Percentiles rank a stretch among this genome's conserved stretches.
phyloP scores from a whole-genome alignment of 2,329 filamentous ascomycete species.

The Fusarium devonianum region DNA sequence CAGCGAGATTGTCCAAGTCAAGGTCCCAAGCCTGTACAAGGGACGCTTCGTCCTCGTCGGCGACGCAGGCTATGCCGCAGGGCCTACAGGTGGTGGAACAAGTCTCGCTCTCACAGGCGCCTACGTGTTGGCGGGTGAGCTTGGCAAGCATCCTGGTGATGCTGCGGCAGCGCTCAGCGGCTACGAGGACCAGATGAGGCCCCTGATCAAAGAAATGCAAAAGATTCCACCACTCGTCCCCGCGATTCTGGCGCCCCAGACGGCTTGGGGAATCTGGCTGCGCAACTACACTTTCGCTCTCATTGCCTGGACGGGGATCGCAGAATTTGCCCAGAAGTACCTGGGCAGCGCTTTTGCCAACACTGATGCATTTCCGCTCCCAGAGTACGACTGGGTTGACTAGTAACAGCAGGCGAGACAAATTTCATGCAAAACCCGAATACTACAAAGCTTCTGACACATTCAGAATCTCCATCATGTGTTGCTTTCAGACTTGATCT shows the following conservation, averaged over 20 bases:
- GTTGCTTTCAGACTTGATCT: too few species aligned
- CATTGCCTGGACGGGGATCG: constrained; percentile 47
- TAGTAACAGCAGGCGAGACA: too few species aligned
- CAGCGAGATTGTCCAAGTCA: constrained; percentile 53
- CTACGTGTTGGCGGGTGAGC: constrained; percentile 60
- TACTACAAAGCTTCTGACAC: too few species aligned
- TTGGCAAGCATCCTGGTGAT: constrained; percentile 40
- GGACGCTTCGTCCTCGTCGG: constrained; percentile 58
- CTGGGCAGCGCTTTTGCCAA: constrained; percentile 39
- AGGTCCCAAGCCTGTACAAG: constrained; percentile 46
- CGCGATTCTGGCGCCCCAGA: constrained; percentile 53
- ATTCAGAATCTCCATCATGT: too few species aligned
- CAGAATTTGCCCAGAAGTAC: constrained; percentile 35
- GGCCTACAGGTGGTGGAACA: constrained; percentile 57
- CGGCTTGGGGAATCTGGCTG: constrained; percentile 53
- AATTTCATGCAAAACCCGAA: too few species aligned
- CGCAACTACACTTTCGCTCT: constrained; percentile 52
- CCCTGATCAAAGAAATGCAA: constrained; percentile 49
- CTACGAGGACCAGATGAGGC: constrained; percentile 53
- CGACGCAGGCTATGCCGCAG: constrained; percentile 58
- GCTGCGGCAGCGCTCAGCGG: constrained; percentile 43
- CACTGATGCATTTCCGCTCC: constrained; percentile 44
- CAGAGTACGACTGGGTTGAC: constrained; percentile 51
- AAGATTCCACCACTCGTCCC: constrained; percentile 45
- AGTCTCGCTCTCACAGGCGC: constrained; percentile 54